phyloP scores from a whole-genome alignment of 805 yeast genomes.

The Kregervanrija delftensis region DNA sequence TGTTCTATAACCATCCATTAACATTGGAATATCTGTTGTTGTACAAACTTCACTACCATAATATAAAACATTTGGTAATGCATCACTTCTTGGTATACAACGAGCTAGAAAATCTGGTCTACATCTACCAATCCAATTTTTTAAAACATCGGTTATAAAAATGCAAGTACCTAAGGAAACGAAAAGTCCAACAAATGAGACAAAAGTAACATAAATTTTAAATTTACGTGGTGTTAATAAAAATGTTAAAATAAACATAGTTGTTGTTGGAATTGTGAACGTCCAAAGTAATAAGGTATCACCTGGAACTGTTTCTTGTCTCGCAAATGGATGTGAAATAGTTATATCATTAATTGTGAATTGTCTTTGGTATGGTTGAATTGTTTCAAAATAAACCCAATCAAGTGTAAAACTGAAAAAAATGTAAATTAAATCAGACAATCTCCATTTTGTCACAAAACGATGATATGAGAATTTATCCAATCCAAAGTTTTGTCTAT shows the following conservation, averaged over 20 bases:
- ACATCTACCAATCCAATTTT: conserved; percentile 82
- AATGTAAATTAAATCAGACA: conserved; percentile 20
- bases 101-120: conserved; percentile 90
- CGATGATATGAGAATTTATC: conserved; percentile 14
- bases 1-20: conserved; percentile 71
- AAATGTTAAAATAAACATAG: conserved; percentile 27
- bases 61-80: conserved; percentile 50
- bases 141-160: conserved; percentile 63
- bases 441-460: conserved; percentile 19
- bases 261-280: conserved; percentile 40
- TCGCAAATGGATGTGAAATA: conserved; percentile 76
- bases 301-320: conserved; percentile 61
- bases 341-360: conserved; percentile 71
- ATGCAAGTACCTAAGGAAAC: conserved; percentile 55
- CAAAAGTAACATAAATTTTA: conserved; percentile 52
- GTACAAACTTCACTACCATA: conserved; percentile 64
- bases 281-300: conserved; percentile 47
- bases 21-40: conserved; percentile 31
- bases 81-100: conserved; percentile 59
- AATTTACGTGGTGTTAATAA: conserved; percentile 42
- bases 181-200: conserved; percentile 60
- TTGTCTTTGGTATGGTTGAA: conserved; percentile 68
- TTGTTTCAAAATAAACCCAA: conserved; percentile 20
- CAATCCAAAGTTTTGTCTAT: conserved; percentile 24
- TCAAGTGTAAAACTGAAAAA: conserved; percentile 16